These are phyloP conservation scores for sweet orange (Citrus sinensis) DNA, from an alignment of 345 rosid genomes.

Conservation along the genomic window DVS_A1.0 CM039164.1:27106501-27107000, in stretches of 20 bases:
- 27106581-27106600: neutral
- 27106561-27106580: neutral
- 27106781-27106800: neutral
- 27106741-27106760: conserved; percentile 20
- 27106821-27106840: conserved; percentile 61
- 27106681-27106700: neutral
- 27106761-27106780: conserved; percentile 5
- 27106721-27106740: conserved; percentile 10
- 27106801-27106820: neutral
- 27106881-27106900: conserved; percentile 90
- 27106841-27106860: conserved; percentile 90
- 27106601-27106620: neutral
- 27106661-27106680: conserved; percentile 9
- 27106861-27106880: conserved; percentile 90
- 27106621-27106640: neutral
- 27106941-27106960: neutral
- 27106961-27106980: neutral
- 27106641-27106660: conserved; percentile 17
- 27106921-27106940: neutral
- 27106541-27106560: neutral
- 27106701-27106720: neutral
- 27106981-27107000: conserved; percentile 61
- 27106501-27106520: neutral
- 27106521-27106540: neutral
- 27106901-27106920: neutral